phyloP scores from a whole-genome alignment of 257 asterid genomes.

The Solanum piurae region DNA sequence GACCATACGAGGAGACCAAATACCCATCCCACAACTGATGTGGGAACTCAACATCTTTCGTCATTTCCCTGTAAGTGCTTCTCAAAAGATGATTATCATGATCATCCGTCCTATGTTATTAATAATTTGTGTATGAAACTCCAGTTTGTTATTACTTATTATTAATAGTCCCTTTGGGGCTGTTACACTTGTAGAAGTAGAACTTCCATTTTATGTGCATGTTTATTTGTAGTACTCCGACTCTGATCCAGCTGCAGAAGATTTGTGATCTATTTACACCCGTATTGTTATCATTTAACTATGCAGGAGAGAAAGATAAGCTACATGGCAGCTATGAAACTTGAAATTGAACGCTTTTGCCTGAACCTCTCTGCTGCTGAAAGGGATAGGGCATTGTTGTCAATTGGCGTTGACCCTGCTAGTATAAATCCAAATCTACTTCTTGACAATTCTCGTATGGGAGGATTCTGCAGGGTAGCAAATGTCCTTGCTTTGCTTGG shows the following conservation, averaged over 20 bases:
- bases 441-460: constrained; percentile 65
- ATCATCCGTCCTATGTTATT: not conserved
- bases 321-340: constrained; percentile 78
- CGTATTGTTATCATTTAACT: not conserved
- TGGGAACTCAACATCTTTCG: not conserved
- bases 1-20: not conserved
- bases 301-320: constrained; percentile 63
- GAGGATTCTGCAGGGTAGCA: constrained; percentile 57
- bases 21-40: not conserved
- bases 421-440: constrained; percentile 73
- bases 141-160: not conserved
- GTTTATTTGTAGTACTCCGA: not conserved
- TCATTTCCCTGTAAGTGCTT: not conserved
- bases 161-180: not conserved
- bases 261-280: not conserved
- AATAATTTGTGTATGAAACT: not conserved
- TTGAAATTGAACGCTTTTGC: constrained; percentile 80
- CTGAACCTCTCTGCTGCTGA: constrained; percentile 88
- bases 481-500: constrained; percentile 73
- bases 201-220: not conserved
- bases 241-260: not conserved
- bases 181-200: not conserved
- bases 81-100: not conserved
- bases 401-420: constrained; percentile 92
- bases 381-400: constrained; percentile 87